Conservation (phyloP, 495 filamentous ascomycete genomes). For the Tetracladium setigerum region DNA sequence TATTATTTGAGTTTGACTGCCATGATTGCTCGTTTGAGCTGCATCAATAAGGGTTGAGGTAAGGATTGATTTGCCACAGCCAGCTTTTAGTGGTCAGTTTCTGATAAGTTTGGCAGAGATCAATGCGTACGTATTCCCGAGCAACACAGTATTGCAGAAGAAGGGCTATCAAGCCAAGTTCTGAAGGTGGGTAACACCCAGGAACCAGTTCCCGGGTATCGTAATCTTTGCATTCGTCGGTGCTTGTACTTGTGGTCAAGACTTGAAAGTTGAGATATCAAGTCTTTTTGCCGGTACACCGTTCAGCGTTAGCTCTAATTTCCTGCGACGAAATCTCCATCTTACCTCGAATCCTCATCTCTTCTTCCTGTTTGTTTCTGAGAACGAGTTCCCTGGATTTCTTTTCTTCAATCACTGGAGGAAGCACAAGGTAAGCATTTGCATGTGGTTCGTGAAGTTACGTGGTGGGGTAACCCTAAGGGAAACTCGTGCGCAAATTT, state of each 20-base stretch:
- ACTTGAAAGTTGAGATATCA: slow-evolving; percentile 10
- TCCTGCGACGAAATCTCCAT: neutral
- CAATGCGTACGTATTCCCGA: slow-evolving; percentile 18
- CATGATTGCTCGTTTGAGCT: too few species aligned
- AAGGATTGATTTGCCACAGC: slow-evolving; percentile 24
- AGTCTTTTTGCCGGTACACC: slow-evolving; percentile 6
- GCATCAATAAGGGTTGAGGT: slow-evolving; percentile 10
- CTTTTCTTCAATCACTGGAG: slow-evolving; percentile 19
- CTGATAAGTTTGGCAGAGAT: neutral
- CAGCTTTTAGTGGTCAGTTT: slow-evolving; percentile 8
- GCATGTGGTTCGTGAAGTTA: too few species aligned
- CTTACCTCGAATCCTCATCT: slow-evolving; percentile 8
- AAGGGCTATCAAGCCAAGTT: slow-evolving; percentile 1
- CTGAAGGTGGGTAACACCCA: slow-evolving; percentile 11
- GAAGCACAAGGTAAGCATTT: too few species aligned
- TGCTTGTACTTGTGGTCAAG: slow-evolving; percentile 10
- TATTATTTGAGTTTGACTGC: neutral
- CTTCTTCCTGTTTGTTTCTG: slow-evolving; percentile 7
- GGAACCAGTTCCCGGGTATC: slow-evolving; percentile 10
- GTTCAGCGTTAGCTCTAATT: slow-evolving; percentile 2
- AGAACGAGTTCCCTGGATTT: slow-evolving; percentile 2
- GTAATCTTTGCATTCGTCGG: slow-evolving; percentile 2
- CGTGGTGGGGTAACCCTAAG: too few species aligned
- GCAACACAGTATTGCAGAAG: slow-evolving; percentile 20
- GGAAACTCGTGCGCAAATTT: too few species aligned